phyloP scores from a whole-genome alignment of 2,329 filamentous ascomycete species.

The Cordyceps cicadae region DNA sequence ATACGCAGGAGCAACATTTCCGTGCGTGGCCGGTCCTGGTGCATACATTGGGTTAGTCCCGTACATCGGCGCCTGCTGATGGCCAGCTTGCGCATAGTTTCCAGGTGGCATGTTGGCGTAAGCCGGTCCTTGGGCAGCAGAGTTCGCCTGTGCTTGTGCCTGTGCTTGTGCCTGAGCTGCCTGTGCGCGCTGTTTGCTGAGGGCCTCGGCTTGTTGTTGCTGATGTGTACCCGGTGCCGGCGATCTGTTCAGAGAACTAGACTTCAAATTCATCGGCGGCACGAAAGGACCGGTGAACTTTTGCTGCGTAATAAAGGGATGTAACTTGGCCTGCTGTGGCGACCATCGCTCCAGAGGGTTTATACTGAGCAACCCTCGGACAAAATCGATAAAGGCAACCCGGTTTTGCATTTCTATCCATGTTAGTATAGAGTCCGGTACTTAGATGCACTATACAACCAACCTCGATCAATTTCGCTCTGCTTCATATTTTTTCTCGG shows the following conservation, averaged over 20 bases:
- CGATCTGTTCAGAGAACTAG: constrained; percentile 74
- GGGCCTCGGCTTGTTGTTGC: constrained; percentile 87
- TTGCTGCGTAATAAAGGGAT: constrained; percentile 97
- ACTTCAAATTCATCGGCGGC: constrained; percentile 92
- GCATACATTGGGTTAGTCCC: constrained; percentile 77
- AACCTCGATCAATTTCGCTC: constrained; percentile 91
- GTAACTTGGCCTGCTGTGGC: constrained; percentile 91
- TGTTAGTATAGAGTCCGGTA: constrained; percentile 3
- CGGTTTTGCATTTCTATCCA: constrained; percentile 92
- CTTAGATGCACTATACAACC: neutral
- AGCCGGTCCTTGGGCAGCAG: constrained; percentile 52
- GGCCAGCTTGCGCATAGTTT: constrained; percentile 39
- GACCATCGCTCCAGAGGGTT: constrained; percentile 97
- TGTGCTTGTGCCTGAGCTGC: constrained; percentile 57
- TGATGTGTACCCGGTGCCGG: constrained; percentile 90
- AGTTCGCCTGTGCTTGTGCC: constrained; percentile 62
- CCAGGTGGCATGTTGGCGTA: constrained; percentile 45
- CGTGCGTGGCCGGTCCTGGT: constrained; percentile 35
- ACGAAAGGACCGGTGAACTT: constrained; percentile 96
- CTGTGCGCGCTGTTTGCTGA: constrained; percentile 83
- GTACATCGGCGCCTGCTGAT: constrained; percentile 59
- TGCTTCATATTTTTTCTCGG: constrained; percentile 99
- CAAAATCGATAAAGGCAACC: constrained; percentile 95
- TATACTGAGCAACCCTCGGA: constrained; percentile 83
- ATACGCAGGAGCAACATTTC: constrained; percentile 62